These are phyloP conservation scores for Suillus decipiens DNA, from an alignment of 768 basidiomycete genomes.

Conservation along the genomic window DNA sequence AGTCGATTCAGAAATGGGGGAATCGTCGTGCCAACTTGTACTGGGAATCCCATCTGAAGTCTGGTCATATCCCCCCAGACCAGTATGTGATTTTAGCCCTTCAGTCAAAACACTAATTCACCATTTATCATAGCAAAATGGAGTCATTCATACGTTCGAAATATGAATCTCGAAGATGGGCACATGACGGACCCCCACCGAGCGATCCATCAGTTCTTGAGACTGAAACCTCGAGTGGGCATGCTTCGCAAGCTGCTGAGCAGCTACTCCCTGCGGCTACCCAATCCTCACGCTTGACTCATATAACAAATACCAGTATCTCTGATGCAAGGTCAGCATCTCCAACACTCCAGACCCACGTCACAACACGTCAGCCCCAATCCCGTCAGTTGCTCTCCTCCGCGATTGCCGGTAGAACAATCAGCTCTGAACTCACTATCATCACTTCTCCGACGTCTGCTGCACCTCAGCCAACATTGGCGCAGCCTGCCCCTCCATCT, in stretches of 20 bases:
- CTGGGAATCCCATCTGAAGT: slow-evolving; percentile 95
- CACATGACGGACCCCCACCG: slow-evolving; percentile 85
- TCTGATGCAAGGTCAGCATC: slow-evolving; percentile 32
- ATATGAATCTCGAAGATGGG: slow-evolving; percentile 94
- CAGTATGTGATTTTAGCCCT: slow-evolving; percentile 61
- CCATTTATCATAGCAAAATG: slow-evolving; percentile 73
- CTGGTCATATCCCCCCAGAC: slow-evolving; percentile 90
- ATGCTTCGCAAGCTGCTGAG: slow-evolving; percentile 11
- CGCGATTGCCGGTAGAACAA: slow-evolving; percentile 41
- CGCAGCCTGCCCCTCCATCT: slow-evolving; percentile 36
- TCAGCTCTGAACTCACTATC: slow-evolving; percentile 14
- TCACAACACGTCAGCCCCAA: slow-evolving; percentile 32
- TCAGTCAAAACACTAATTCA: slow-evolving; percentile 3
- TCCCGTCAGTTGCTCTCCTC: slow-evolving; percentile 30
- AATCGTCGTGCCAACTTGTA: slow-evolving; percentile 91
- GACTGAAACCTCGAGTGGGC: slow-evolving; percentile 22
- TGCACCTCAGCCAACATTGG: slow-evolving; percentile 19
- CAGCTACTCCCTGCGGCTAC: slow-evolving; percentile 2
- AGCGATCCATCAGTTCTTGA: slow-evolving; percentile 81
- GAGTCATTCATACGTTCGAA: slow-evolving; percentile 97
- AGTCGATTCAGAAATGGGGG: slow-evolving; percentile 93
- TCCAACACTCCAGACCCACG: slow-evolving; percentile 25
- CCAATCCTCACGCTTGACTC: slow-evolving; percentile 13
- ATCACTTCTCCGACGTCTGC: slow-evolving; percentile 13
- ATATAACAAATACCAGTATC: slow-evolving; percentile 16